Evolutionary conservation across 805 yeast species (phyloP), one percentile per base, ranked within the genome.

Genomic region (Brettanomyces naardenensis): DNA sequence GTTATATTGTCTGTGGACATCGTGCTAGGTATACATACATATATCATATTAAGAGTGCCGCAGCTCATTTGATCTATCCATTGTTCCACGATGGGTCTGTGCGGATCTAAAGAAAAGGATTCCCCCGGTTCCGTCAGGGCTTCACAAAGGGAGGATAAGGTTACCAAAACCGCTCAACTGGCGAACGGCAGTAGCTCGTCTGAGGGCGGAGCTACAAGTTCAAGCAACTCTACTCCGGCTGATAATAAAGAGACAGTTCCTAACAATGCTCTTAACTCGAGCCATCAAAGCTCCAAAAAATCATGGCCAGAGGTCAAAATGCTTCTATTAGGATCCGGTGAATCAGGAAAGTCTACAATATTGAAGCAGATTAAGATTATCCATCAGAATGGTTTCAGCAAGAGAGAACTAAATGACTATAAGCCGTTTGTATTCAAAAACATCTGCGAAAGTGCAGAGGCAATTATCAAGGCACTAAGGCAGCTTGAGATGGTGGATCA

Each of bases 251-350:
- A 14, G 3, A 18, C 9, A 20, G 23, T n/a, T n/a, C n/a, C n/a
- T n/a, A 11, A 23, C 11, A 23, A 7, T 9, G 7, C 26, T 7
- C 11, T 11, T 7, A 23, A 23, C 10, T 7, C 26, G 7, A 11
- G 26, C 7, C 26, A 7, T 23, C 10, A 23, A 23, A 23, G 10
- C 7, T 23, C 26, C n/a, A n/a, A n/a, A n/a, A n/a, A n/a, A n/a
- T 34, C 47, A 13, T 61, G 57, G 43, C 63, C 69, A 44, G 84
- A 76, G 41, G 76, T 79, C 38, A 88, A 88, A 56, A 78, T 89
- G 33, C 65, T 89, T 27, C 65, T 89, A 25, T 61, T 83, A 35
- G 92, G 98, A 4, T 83, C 96, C 0, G 98, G 97, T 13, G 94
- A 83, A 53, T 69, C 80, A 44, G 94, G 94, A 4, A 84, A 83